Percentiles rank a stretch among this genome's conserved stretches.
These are phyloP conservation scores for Cyberlindnera bimundalis DNA, from an alignment of 805 yeast species.

Conservation along the genomic window DNA sequence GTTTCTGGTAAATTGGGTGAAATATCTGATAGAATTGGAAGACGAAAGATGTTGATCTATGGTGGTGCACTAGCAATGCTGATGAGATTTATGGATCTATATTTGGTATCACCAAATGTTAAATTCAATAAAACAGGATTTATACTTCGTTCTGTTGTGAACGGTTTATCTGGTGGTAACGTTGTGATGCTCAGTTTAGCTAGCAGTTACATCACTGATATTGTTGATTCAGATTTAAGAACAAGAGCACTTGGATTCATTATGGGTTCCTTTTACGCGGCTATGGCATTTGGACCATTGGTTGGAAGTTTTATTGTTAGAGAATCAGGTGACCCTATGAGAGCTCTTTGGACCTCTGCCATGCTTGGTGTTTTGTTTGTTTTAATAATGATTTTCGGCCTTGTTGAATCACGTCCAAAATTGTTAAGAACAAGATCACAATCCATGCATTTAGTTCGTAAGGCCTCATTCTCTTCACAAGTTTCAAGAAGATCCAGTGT, in stretches of 20 bases:
- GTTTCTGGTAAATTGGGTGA: slow-evolving; percentile 64
- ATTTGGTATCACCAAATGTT: slow-evolving; percentile 32
- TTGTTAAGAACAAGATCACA: slow-evolving; percentile 53
- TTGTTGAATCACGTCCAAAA: slow-evolving; percentile 64
- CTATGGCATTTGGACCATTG: slow-evolving; percentile 64
- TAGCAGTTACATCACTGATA: slow-evolving; percentile 72
- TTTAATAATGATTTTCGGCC: slow-evolving; percentile 34
- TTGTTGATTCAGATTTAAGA: slow-evolving; percentile 59
- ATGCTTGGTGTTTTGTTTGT: slow-evolving; percentile 32
- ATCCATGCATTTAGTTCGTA: slow-evolving; percentile 30
- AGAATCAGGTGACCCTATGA: slow-evolving; percentile 25
- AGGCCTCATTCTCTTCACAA: slow-evolving; percentile 32
- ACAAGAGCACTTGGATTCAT: slow-evolving; percentile 55
- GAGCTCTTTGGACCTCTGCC: slow-evolving; percentile 32
- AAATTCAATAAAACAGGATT: slow-evolving; percentile 38
- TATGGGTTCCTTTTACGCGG: slow-evolving; percentile 56
- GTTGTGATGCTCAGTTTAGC: slow-evolving; percentile 52
- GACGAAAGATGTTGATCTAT: slow-evolving; percentile 46
- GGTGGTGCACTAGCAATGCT: slow-evolving; percentile 28
- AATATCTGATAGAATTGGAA: slow-evolving; percentile 60
- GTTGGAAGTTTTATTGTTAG: slow-evolving; percentile 43
- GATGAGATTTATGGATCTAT: slow-evolving; percentile 20
- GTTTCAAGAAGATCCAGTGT: slow-evolving; percentile 4
- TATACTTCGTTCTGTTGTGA: slow-evolving; percentile 42
- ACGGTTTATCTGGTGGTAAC: slow-evolving; percentile 60